Evolutionary conservation across 2,329 filamentous ascomycete genomes (phyloP).

Genomic region (Penicillium sp.): DNA sequence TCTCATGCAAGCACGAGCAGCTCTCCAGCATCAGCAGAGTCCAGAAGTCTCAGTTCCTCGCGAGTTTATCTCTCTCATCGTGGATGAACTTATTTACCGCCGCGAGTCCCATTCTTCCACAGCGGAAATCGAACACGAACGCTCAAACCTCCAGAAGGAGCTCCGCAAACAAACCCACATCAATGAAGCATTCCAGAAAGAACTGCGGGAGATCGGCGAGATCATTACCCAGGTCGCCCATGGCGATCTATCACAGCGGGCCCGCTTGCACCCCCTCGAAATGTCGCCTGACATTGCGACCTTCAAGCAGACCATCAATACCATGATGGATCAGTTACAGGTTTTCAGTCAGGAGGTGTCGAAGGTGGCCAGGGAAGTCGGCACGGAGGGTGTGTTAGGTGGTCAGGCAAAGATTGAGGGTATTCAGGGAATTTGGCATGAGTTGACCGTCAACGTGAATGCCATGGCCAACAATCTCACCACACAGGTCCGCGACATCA

Average conservation of each 20-base stretch:
- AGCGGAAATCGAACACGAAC: conserved; percentile 18
- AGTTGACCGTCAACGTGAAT: conserved; percentile 71
- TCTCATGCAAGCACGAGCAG: conserved; percentile 19
- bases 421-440: conserved; percentile 76
- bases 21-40: conserved; percentile 19
- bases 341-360: conserved; percentile 74
- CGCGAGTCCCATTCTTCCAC: conserved; percentile 17
- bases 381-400: conserved; percentile 68
- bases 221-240: conserved; percentile 23
- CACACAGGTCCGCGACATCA: conserved; percentile 87
- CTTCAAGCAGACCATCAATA: conserved; percentile 65
- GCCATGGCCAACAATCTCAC: conserved; percentile 77
- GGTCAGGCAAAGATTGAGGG: conserved; percentile 71
- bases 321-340: conserved; percentile 72
- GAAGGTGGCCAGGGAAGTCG: conserved; percentile 68
- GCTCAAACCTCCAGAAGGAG: conserved; percentile 17
- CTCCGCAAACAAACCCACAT: conserved; percentile 22
- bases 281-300: conserved; percentile 33
- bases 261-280: conserved; percentile 19
- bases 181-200: conserved; percentile 25
- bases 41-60: conserved; percentile 17
- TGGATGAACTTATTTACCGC: conserved; percentile 20
- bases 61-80: conserved; percentile 19
- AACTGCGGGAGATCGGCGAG: conserved; percentile 22
- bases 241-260: conserved; percentile 19